A percentile compares a stretch with the other conserved stretches of the same genome.
phyloP scores from a whole-genome alignment of 192 early-diverging fungal species.

The Podila epicladia region DNA sequence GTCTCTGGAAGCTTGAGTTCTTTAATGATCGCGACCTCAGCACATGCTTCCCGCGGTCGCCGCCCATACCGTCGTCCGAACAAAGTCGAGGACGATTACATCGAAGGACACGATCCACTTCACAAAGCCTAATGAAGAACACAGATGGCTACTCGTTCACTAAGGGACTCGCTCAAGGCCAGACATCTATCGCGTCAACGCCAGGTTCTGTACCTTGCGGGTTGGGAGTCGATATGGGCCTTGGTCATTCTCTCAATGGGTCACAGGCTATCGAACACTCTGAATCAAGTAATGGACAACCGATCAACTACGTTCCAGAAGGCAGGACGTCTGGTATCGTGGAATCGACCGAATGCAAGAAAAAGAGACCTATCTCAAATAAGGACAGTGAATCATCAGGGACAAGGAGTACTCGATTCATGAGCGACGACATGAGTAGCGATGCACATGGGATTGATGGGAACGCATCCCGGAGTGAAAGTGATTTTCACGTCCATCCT shows the following conservation, averaged over 20 bases:
- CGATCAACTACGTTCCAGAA: too few relatives aligned
- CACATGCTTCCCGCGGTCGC: conserved; percentile 8
- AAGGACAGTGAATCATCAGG: neutral
- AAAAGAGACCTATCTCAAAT: neutral
- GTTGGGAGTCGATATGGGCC: too few relatives aligned
- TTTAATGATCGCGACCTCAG: conserved; percentile 19
- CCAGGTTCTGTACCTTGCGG: too few relatives aligned
- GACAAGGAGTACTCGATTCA: neutral
- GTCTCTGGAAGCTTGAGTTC: conserved; percentile 42
- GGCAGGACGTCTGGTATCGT: too few relatives aligned
- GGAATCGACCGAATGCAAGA: neutral
- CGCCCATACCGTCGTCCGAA: neutral
- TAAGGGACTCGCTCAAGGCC: neutral
- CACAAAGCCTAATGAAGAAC: neutral
- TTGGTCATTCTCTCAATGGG: too few relatives aligned
- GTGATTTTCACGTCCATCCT: neutral
- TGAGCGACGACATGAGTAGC: neutral
- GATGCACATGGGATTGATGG: neutral
- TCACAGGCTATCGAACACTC: too few relatives aligned
- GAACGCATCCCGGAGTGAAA: neutral
- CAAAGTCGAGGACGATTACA: neutral
- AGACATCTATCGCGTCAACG: too few relatives aligned
- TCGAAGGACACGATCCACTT: neutral
- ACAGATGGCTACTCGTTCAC: neutral
- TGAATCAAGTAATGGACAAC: too few relatives aligned